Percentiles rank a stretch among this genome's conserved stretches.
Evolutionary conservation across 345 rosid genomes (phyloP).

Genomic region (Lenwebbia sp.): DNA sequence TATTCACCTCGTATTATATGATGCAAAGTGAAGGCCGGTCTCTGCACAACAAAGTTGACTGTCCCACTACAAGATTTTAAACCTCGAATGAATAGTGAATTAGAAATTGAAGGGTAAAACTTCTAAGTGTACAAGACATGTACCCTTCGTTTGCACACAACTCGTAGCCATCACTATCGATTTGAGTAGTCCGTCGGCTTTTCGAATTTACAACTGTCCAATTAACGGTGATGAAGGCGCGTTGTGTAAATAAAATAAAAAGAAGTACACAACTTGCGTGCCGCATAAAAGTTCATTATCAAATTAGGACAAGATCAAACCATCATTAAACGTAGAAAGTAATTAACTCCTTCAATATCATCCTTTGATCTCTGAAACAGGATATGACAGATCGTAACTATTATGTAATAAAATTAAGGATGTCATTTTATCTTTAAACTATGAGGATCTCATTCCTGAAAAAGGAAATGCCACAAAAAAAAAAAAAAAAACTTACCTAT

Average conservation of each 20-base stretch:
- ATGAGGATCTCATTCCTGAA: too few relatives aligned
- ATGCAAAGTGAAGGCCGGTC: not conserved
- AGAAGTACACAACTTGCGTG: not conserved
- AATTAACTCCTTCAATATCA: too few relatives aligned
- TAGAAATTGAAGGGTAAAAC: not conserved
- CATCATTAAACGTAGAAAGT: too few relatives aligned
- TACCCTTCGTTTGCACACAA: not conserved
- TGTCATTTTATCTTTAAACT: too few relatives aligned
- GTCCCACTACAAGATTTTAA: not conserved
- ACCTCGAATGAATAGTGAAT: not conserved
- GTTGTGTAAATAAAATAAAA: not conserved
- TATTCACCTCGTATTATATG: not conserved
- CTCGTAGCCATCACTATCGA: not conserved
- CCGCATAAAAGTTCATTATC: not conserved
- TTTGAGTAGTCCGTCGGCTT: not conserved
- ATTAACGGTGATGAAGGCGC: not conserved
- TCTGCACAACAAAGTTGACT: not conserved
- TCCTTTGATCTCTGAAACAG: too few relatives aligned
- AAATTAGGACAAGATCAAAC: too few relatives aligned
- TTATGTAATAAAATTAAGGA: too few relatives aligned
- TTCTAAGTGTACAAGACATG: not conserved
- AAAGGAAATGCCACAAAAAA: too few relatives aligned
- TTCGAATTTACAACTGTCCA: not conserved
- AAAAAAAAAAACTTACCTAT: accelerated
- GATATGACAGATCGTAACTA: too few relatives aligned